Percentiles rank a stretch among this genome's conserved stretches.
phyloP scores from a whole-genome alignment of 1,284 basidiomycete genomes.

The Dichomitus squalens region DNA sequence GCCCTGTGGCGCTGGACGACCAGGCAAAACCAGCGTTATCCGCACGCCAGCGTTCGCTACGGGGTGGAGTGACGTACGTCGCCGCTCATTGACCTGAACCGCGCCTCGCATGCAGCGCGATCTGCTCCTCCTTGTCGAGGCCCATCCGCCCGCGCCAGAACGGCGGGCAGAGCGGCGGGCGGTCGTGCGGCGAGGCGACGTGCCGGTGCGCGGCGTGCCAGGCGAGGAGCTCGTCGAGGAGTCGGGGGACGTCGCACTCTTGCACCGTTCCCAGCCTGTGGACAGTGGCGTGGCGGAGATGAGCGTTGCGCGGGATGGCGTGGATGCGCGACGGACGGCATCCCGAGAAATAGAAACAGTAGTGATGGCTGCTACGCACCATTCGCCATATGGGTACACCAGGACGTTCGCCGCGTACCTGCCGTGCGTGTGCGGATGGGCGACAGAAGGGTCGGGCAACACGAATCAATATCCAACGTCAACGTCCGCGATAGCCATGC shows the following conservation, averaged over 20 bases:
- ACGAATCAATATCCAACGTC: not conserved
- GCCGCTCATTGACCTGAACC: too few species aligned
- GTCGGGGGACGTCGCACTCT: constrained; percentile 52
- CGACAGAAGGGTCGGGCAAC: too few species aligned
- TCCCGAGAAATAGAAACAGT: too few species aligned
- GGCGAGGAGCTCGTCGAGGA: constrained; percentile 54
- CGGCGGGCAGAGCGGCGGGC: constrained; percentile 40
- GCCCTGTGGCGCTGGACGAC: too few species aligned
- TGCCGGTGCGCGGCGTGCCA: constrained; percentile 26
- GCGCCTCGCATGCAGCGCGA: constrained; percentile 42
- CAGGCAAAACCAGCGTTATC: too few species aligned
- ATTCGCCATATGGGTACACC: constrained; percentile 77
- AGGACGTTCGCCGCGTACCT: constrained; percentile 83
- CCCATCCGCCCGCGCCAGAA: constrained; percentile 83
- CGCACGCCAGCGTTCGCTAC: too few species aligned
- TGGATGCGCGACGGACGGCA: too few species aligned
- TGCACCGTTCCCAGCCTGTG: constrained; percentile 63
- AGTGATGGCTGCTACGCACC: too few species aligned
- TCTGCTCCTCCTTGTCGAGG: constrained; percentile 63
- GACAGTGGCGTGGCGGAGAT: not conserved
- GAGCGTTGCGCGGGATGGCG: not conserved
- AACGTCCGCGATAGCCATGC: constrained; percentile 7
- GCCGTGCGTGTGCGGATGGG: not conserved
- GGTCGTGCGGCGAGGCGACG: constrained; percentile 12
- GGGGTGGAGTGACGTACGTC: too few species aligned